These are phyloP conservation scores for Arthrinium puccinioides DNA, from an alignment of 2,329 filamentous ascomycete species.

Conservation along the genomic window DNA sequence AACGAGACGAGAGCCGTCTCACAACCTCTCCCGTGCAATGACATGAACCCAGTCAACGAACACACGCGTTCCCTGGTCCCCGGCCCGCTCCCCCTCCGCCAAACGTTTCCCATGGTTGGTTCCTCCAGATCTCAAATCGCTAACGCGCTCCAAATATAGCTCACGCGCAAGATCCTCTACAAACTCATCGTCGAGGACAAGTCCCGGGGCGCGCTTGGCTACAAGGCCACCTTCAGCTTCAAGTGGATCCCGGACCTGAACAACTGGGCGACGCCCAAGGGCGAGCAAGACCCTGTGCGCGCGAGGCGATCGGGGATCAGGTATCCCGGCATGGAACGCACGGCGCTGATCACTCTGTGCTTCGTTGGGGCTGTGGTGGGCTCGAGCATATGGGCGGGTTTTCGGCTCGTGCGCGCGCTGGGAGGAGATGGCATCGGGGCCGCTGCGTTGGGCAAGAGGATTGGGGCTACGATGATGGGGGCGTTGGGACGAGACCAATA, in stretches of 20 bases:
- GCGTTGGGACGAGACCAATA: too few relatives aligned
- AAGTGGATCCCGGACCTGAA: slow-evolving; percentile 54
- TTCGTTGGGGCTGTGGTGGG: slow-evolving; percentile 8
- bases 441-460: too few relatives aligned
- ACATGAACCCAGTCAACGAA: too few relatives aligned
- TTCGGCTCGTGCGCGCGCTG: too few relatives aligned
- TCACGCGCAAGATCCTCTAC: slow-evolving; percentile 50
- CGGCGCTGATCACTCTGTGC: slow-evolving; percentile 15
- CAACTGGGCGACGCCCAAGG: slow-evolving; percentile 24
- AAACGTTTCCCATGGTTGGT: too few relatives aligned
- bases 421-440: too few relatives aligned
- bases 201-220: slow-evolving; percentile 49
- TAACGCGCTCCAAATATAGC: slow-evolving; percentile 10
- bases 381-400: neutral
- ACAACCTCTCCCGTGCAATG: too few relatives aligned
- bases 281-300: slow-evolving; percentile 15
- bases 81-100: too few relatives aligned
- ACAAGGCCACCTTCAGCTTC: slow-evolving; percentile 60
- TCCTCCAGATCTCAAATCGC: too few relatives aligned
- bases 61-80: too few relatives aligned
- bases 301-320: slow-evolving; percentile 19
- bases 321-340: slow-evolving; percentile 23
- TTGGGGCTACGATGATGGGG: too few relatives aligned
- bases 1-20: too few relatives aligned
- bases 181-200: slow-evolving; percentile 56